phyloP scores from a whole-genome alignment of 768 basidiomycete genomes.

The Sistotremastrum niveocremeum region DNA sequence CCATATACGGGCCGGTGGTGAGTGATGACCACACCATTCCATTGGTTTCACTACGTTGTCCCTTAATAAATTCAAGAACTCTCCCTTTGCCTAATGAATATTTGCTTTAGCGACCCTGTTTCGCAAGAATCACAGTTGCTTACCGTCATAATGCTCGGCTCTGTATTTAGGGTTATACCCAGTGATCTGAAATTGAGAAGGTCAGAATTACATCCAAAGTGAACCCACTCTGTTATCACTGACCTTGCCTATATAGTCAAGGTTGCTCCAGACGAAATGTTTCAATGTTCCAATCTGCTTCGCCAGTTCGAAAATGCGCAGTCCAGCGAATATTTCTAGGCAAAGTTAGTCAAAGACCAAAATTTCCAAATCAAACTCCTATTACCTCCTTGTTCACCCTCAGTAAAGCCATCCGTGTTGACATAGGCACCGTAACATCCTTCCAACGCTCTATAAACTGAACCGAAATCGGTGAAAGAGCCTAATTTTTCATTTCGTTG shows the following conservation, averaged over 20 bases:
- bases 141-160: conserved; percentile 27
- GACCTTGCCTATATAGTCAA: conserved; percentile 30
- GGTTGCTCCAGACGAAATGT: conserved; percentile 29
- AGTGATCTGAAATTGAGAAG: conserved; percentile 6
- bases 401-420: conserved; percentile 25
- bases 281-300: conserved; percentile 19
- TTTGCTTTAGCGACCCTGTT: too few species aligned
- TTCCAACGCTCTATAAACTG: conserved; percentile 19
- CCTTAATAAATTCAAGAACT: conserved; percentile 24
- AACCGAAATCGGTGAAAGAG: conserved; percentile 19
- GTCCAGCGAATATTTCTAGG: conserved; percentile 15
- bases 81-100: conserved; percentile 15
- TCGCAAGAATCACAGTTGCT: too few species aligned
- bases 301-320: conserved; percentile 29
- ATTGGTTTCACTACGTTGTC: conserved; percentile 18
- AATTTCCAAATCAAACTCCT: too few species aligned
- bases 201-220: too few species aligned
- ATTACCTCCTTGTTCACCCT: conserved; percentile 25
- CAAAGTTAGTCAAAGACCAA: too few species aligned
- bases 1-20: conserved; percentile 28
- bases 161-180: conserved; percentile 18
- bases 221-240: too few species aligned
- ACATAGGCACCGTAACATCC: conserved; percentile 28
- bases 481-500: conserved; percentile 10
- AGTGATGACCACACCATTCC: conserved; percentile 23